Evolutionary conservation across 1,284 basidiomycete genomes (phyloP), one percentile per base, ranked within the genome.

Genomic region (Schizophyllum amplum): DNA sequence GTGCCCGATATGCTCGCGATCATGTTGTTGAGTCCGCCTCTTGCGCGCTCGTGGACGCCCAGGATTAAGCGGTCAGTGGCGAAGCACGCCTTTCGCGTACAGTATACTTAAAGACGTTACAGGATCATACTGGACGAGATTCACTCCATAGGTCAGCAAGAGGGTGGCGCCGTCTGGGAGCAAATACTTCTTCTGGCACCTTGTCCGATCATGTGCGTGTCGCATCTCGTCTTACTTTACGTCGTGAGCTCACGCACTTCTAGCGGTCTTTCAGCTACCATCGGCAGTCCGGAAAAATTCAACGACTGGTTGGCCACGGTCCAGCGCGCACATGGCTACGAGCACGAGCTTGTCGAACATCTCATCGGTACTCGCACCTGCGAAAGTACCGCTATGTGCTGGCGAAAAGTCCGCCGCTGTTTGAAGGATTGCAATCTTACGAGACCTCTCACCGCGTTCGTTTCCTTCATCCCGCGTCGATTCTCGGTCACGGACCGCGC

Each of bases 81-180:
- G 5, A 6, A 54, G n/a, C 27, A 26, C 25, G 50, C 24, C 27
- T 15, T n/a, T 4, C 48, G 47, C 47, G 17, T 49, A 49, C 5
- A 5, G 17, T 49, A 4, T 55, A 20, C 20, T 46, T 52, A 50
- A 23, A 52, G 26, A 21, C 50, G 52, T n/a, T 25, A 56, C 13
- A 84, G 83, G n/a, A 83, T 88, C 56, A 81, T 88, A 52, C 71
- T 88, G 9, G 86, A 88, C 58, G 86, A 88, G 65, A 86, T 88
- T 49, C 86, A 88, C 65, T 78, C 80, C 1, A 85, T 89, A 49
- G 85, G 85, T 1, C 82, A 86, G 55, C 77, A 84, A 61, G 81
- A 84, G 61, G 83, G 81, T 1, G 84, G 84, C 1, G 73, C 81
- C 0, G 80, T 86, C 2, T 87, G 86, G 86, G 85, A 88, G 62